A percentile compares a stretch with the other conserved stretches of the same genome.
Evolutionary conservation across 106 monocot genomes (phyloP).

Genomic region (Triglochin maritima): DNA sequence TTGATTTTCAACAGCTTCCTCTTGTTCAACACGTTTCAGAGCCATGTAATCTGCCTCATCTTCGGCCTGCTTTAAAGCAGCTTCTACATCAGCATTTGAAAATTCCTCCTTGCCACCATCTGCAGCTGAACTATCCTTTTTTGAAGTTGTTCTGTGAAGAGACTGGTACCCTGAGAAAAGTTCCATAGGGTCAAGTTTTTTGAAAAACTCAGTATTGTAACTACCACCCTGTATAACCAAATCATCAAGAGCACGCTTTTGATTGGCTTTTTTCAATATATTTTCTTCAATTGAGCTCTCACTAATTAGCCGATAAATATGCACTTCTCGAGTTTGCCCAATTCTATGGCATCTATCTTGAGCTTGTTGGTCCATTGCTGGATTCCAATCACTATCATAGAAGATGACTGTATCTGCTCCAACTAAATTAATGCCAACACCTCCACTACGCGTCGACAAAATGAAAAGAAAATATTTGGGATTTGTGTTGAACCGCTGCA

Average conservation of each 20-base stretch:
- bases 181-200: constrained; percentile 94
- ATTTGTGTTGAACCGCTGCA: constrained; percentile 99
- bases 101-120: constrained; percentile 21
- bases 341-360: constrained; percentile 99
- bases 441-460: constrained; percentile 95
- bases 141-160: constrained; percentile 23
- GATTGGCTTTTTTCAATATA: constrained; percentile 97
- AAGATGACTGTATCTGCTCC: constrained; percentile 99
- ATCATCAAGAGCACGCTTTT: constrained; percentile 93
- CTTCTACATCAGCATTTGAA: constrained; percentile 95
- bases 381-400: constrained; percentile 99
- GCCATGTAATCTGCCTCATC: constrained; percentile 99
- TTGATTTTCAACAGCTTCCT: constrained; percentile 97
- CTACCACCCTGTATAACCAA: constrained; percentile 98
- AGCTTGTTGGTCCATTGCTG: constrained; percentile 99
- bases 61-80: constrained; percentile 89
- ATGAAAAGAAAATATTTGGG: constrained; percentile 91
- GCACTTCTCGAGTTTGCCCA: constrained; percentile 95
- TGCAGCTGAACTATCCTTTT: constrained; percentile 18
- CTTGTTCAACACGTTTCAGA: constrained; percentile 81
- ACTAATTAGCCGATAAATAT: constrained; percentile 92
- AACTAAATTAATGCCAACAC: constrained; percentile 96
- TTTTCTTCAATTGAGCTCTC: constrained; percentile 97
- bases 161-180: constrained; percentile 67
- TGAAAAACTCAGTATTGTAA: constrained; percentile 97